These are phyloP conservation scores for Cyclotella baltica DNA, from an alignment of 108 stramenopile species.

Conservation along the genomic window DNA sequence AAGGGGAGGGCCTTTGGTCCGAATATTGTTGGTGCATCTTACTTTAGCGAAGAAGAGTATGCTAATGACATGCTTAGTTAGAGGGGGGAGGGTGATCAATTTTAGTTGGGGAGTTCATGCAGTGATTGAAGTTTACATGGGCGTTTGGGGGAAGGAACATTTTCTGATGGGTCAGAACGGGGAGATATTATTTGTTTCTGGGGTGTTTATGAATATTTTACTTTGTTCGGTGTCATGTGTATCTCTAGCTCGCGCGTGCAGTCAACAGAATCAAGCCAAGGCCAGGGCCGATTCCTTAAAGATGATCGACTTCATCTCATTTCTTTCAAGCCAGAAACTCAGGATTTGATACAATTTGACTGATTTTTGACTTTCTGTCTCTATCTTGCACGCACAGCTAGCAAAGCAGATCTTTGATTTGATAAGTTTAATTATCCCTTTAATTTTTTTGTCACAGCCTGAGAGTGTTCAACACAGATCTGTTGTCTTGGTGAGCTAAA, in stretches of 20 bases:
- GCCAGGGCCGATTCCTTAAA: too few species aligned
- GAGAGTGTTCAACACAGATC: too few species aligned
- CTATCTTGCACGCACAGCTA: conserved; percentile 20
- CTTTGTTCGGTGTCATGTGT: not conserved
- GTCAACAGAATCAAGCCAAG: not conserved
- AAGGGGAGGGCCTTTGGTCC: conserved; percentile 91
- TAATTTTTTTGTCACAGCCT: too few species aligned
- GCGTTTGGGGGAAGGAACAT: not conserved
- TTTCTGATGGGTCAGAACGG: not conserved
- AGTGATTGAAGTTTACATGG: not conserved
- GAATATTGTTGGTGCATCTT: conserved; percentile 75
- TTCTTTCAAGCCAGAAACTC: not conserved
- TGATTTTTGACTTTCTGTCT: conserved; percentile 6
- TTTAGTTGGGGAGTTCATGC: not conserved
- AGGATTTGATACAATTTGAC: not conserved
- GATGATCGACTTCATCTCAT: not conserved
- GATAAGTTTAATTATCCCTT: not conserved
- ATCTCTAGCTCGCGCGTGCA: not conserved
- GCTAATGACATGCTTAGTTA: conserved; percentile 44
- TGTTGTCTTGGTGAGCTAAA: too few species aligned
- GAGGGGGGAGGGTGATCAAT: not conserved
- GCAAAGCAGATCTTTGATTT: not conserved
- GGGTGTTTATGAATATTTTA: not conserved
- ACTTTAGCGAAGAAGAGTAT: conserved; percentile 61
- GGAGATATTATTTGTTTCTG: not conserved